Base-by-base conservation (phyloP, 2,329 filamentous ascomycete genomes). In the Fonsecaea erecta region DNA sequence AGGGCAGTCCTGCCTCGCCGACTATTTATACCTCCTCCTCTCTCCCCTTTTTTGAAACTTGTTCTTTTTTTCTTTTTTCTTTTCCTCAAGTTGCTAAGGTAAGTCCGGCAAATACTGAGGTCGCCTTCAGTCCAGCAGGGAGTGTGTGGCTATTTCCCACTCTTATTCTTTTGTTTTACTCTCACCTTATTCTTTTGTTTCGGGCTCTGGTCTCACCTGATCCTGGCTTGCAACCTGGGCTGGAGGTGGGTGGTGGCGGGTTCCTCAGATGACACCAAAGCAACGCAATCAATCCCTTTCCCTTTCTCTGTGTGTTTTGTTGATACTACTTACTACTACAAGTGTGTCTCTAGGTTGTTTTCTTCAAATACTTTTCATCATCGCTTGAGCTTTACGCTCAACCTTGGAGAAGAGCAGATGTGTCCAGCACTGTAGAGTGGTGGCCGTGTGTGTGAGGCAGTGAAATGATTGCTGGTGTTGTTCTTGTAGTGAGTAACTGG, bases 331-430 rank as follows among this genome's bases (percentile, higher is more conserved):
- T 48, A 48, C 43, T 48, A 16, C 9, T n/a, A 30, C 37, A 40
- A 40, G 6, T 48, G 43, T 48, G 43, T 24, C 9, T 24, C 16
- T 48, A 48, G 43, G 43, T 48, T 24, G 18, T 28, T 48, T 28
- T 60, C n/a, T 37, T 18, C 16, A 26, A 18, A 18, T 7, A 24
- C 63, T 68, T 68, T 68, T 68, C 67, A 68, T 68, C 64, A 65
- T 62, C 21, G 56, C 53, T 60, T 52, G 48, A 54, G 67, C 67
- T 66, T 66, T 51, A 68, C 64, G 67, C 64, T 64, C 61, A 58
- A 26, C 37, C 12, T 60, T 66, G 64, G 67, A 68, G 67, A 68
- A 66, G 64, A 69, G 64, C 34, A 11, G 43, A n/a, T n/a, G 32
- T 28, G 43, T 32, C 11, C 26, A 16, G 7, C 28, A 14, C 11